Conservation (phyloP, 2,329 filamentous ascomycete genomes). For the Cyanodermella asteris region DNA sequence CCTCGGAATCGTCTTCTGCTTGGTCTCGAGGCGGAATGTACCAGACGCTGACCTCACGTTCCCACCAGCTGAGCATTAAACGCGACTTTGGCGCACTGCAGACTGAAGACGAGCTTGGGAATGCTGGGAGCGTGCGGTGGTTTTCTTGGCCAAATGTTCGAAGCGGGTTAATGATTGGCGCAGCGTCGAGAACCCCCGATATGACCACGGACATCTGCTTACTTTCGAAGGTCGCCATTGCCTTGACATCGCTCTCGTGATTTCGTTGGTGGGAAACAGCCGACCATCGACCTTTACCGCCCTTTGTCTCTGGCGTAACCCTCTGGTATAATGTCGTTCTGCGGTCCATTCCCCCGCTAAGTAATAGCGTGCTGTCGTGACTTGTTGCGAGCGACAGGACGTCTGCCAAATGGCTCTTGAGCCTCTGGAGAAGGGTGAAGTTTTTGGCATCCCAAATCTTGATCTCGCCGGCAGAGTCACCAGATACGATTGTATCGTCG, state of each 20-base stretch:
- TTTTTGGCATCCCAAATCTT: conserved; percentile 87
- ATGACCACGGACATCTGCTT: conserved; percentile 66
- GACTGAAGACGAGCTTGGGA: conserved; percentile 59
- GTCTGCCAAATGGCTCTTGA: conserved; percentile 75
- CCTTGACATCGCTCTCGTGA: conserved; percentile 87
- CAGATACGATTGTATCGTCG: conserved; percentile 78
- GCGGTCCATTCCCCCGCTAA: conserved; percentile 83
- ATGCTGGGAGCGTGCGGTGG: conserved; percentile 57
- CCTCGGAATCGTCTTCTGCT: conserved; percentile 22
- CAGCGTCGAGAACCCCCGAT: conserved; percentile 77
- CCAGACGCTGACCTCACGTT: conserved; percentile 72
- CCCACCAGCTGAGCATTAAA: conserved; percentile 80
- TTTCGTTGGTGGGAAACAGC: conserved; percentile 72
- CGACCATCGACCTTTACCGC: conserved; percentile 47
- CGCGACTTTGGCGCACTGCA: conserved; percentile 51
- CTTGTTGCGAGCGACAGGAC: conserved; percentile 72
- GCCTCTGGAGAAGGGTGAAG: conserved; percentile 66
- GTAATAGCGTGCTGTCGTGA: conserved; percentile 55
- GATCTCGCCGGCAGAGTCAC: conserved; percentile 83
- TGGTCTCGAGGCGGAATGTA: conserved; percentile 27
- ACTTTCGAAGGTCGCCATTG: conserved; percentile 76
- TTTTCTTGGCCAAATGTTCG: conserved; percentile 57
- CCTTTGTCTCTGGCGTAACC: conserved; percentile 23
- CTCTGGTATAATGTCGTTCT: conserved; percentile 66
- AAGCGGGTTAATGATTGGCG: conserved; percentile 61